A percentile compares a stretch with the other conserved stretches of the same genome.
Evolutionary conservation across 2,329 filamentous ascomycete species (phyloP).

Genomic region (Pseudogymnoascus pannorum): DNA sequence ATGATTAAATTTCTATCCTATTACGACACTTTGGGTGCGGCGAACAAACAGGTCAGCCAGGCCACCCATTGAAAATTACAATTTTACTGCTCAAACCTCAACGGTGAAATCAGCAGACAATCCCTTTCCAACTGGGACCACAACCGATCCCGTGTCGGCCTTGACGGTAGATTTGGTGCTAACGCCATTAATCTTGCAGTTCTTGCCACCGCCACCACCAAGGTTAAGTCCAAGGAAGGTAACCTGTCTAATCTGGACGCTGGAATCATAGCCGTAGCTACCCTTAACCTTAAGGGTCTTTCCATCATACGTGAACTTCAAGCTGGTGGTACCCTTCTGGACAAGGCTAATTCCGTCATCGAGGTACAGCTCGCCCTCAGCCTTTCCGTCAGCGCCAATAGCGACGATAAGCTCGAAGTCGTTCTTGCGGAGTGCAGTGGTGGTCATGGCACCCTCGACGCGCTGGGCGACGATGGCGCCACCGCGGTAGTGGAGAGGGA

Average conservation of each 20-base stretch:
- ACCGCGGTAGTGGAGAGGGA: conserved; percentile 62
- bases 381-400: conserved; percentile 52
- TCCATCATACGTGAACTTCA: conserved; percentile 52
- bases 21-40: neutral
- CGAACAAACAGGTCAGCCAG: neutral
- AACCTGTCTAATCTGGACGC: conserved; percentile 39
- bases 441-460: conserved; percentile 51
- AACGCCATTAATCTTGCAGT: conserved; percentile 7
- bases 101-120: conserved; percentile 15
- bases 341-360: conserved; percentile 67
- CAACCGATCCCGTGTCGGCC: conserved; percentile 12
- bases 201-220: conserved; percentile 10
- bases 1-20: conserved; percentile 1
- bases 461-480: conserved; percentile 59
- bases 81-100: conserved; percentile 1
- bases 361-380: conserved; percentile 62
- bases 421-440: conserved; percentile 52
- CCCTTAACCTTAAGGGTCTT: conserved; percentile 46
- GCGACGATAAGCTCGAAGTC: conserved; percentile 68
- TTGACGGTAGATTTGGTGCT: neutral
- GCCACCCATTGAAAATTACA: neutral
- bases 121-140: conserved; percentile 14
- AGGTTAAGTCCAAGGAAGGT: conserved; percentile 39
- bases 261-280: conserved; percentile 42
- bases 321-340: conserved; percentile 47